These are phyloP conservation scores for Rhodomyrtus psidioides DNA, from an alignment of 441 rosid species.

Conservation along the genomic window DNA sequence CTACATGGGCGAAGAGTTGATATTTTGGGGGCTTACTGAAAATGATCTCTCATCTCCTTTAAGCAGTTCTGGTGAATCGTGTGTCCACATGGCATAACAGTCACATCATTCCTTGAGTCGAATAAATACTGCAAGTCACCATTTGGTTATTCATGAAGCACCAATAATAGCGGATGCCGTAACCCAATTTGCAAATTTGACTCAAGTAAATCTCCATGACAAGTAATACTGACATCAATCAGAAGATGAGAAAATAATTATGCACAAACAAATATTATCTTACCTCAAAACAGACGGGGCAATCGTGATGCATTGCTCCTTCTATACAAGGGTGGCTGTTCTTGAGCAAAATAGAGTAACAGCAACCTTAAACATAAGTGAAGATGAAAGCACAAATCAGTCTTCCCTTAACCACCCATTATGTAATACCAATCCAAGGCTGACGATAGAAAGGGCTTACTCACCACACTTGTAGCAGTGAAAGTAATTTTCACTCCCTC, in stretches of 20 bases:
- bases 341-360: slow-evolving; percentile 61
- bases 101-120: slow-evolving; percentile 56
- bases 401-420: background rate
- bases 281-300: slow-evolving; percentile 95
- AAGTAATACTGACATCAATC: background rate
- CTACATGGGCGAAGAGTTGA: background rate
- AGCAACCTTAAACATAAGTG: slow-evolving; percentile 45
- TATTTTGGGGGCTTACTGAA: slow-evolving; percentile 37
- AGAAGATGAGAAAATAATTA: background rate
- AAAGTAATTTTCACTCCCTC: background rate
- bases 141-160: background rate
- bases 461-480: slow-evolving; percentile 2
- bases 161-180: background rate
- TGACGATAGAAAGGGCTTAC: background rate
- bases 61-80: slow-evolving; percentile 74
- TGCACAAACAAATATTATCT: background rate
- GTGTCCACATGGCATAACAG: slow-evolving; percentile 80
- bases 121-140: slow-evolving; percentile 52
- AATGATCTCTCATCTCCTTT: slow-evolving; percentile 76
- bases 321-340: slow-evolving; percentile 81
- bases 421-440: background rate
- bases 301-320: slow-evolving; percentile 95
- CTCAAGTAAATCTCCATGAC: no score
- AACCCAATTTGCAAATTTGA: background rate
- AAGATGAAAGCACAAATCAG: background rate